phyloP scores from a whole-genome alignment of 2,329 filamentous ascomycete genomes.

The Aspergillus oerlinghausenensis region DNA sequence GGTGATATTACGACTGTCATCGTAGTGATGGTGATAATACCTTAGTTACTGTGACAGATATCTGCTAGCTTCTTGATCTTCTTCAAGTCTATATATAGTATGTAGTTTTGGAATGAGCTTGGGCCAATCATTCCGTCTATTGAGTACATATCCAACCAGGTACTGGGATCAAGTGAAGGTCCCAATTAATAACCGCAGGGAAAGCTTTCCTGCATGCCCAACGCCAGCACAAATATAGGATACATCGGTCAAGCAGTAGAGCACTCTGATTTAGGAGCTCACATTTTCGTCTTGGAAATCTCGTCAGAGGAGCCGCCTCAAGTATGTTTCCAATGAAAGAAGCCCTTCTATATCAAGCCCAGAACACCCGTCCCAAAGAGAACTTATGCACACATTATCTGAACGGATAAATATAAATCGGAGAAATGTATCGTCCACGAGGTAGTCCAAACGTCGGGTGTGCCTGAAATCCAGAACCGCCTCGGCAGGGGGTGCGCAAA shows the following conservation, averaged over 20 bases:
- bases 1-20: background rate
- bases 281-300: background rate
- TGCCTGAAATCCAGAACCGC: background rate
- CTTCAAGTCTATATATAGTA: background rate
- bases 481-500: background rate
- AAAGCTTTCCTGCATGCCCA: slow-evolving; percentile 9
- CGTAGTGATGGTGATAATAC: too few relatives aligned
- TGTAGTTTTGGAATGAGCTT: background rate
- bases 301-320: slow-evolving; percentile 1
- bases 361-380: background rate
- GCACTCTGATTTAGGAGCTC: background rate
- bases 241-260: slow-evolving; percentile 8
- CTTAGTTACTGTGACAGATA: background rate
- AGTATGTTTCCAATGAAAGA: slow-evolving; percentile 6
- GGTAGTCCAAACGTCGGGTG: background rate
- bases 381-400: slow-evolving; percentile 6
- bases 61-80: background rate
- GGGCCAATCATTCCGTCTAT: slow-evolving; percentile 21
- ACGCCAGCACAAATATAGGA: slow-evolving; percentile 11
- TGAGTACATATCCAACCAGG: slow-evolving; percentile 20
- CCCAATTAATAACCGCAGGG: slow-evolving; percentile 13
- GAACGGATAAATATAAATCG: slow-evolving; percentile 2
- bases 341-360: slow-evolving; percentile 5
- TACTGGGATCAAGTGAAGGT: slow-evolving; percentile 4
- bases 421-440: background rate